Percentiles rank a stretch among this genome's conserved stretches.
phyloP scores from a whole-genome alignment of 345 rosid genomes.

The Bruguiera sexangula region DNA sequence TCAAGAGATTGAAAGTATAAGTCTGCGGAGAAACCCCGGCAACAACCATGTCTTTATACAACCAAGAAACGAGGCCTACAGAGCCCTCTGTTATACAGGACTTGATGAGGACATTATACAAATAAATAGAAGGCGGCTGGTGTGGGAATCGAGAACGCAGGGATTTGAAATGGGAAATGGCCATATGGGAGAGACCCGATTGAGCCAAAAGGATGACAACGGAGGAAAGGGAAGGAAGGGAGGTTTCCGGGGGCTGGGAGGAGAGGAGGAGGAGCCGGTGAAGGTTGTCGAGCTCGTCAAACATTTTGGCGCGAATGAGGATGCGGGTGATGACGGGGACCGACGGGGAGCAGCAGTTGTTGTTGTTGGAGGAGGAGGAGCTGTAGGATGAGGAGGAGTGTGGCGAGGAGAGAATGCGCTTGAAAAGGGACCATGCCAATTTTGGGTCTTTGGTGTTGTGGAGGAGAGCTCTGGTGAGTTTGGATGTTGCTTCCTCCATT shows the following conservation, averaged over 20 bases:
- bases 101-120: constrained; percentile 61
- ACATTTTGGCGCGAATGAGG: constrained; percentile 63
- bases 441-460: constrained; percentile 63
- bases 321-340: constrained; percentile 57
- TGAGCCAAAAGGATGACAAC: constrained; percentile 47
- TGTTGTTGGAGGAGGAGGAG: neutral
- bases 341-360: constrained; percentile 27
- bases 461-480: constrained; percentile 55
- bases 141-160: constrained; percentile 51
- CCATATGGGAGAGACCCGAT: constrained; percentile 43
- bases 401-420: constrained; percentile 49
- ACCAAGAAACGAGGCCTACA: constrained; percentile 57
- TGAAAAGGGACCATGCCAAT: constrained; percentile 83
- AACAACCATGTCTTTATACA: constrained; percentile 68
- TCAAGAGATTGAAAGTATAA: constrained; percentile 77
- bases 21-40: constrained; percentile 65
- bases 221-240: constrained; percentile 40
- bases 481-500: constrained; percentile 49
- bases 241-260: constrained; percentile 20
- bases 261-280: constrained; percentile 49
- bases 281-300: constrained; percentile 59
- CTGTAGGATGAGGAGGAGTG: constrained; percentile 33
- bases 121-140: constrained; percentile 37
- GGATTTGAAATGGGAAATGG: constrained; percentile 56
- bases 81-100: constrained; percentile 43